Evolutionary conservation across 345 rosid genomes (phyloP), one percentile per base, ranked within the genome.

Genomic region (Eucalyptus erythrocorys): DNA sequence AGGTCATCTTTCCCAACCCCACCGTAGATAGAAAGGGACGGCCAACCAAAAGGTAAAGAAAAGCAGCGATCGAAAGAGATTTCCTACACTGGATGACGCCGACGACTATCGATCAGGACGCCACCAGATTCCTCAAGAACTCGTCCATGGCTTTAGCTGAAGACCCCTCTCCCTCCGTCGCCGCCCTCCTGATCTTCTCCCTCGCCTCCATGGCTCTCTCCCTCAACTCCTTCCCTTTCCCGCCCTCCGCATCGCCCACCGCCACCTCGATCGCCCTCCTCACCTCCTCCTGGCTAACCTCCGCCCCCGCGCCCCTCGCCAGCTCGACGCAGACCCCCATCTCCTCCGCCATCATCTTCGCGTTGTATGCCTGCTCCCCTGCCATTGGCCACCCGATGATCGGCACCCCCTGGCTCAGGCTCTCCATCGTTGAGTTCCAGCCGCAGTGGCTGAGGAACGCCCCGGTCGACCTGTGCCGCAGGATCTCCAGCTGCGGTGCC

Each of bases 341-440:
- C 89, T 94, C 96, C 90, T 95, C 95, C 79, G 87, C 92, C 89
- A 94, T 53, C 95, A 93, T 91, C 88, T 94, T 95, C 6, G 89
- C 88, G 59, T 94, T 95, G 64, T 90, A 94, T 5, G 90, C 87
- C 86, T 93, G 94, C 88, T 95, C 95, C 1, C 48, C 96, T 0
- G 94, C 95, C 90, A 93, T 89, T 2, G 95, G 95, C 96, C 96
- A 95, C 14, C 94, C 95, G 10, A 95, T 93, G 4, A 92, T 90
- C 4, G 94, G 94, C 66, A 94, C 92, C 1, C 95, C 95, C 87
- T 93, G 93, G 82, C 94, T 94, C 43, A 94, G 92, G 91, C 95
- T 93, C 89, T 95, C 96, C 92, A 91, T 4, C 17, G 89, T 89
- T 4, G 94, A 94, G 88, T 95, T 95, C 96, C 96, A 94, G 14